A percentile compares a stretch with the other conserved stretches of the same genome.
These are phyloP conservation scores for Nicotiana tabacum DNA, from an alignment of 257 asterid species.

Conservation along the genomic window DNA sequence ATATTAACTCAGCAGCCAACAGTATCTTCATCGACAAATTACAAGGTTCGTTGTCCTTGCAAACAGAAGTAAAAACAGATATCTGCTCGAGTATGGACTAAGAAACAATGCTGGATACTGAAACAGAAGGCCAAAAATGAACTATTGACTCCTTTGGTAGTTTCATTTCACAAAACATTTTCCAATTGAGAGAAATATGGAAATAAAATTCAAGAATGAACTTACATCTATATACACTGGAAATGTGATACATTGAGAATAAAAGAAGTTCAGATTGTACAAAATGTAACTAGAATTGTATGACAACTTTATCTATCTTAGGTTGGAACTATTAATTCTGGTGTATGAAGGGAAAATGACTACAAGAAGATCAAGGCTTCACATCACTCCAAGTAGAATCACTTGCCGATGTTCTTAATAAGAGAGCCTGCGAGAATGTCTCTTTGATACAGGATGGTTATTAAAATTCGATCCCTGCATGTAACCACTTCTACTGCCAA, in stretches of 20 bases:
- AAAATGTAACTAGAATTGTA: neutral
- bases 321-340: neutral
- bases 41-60: neutral
- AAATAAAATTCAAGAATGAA: neutral
- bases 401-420: constrained; percentile 22
- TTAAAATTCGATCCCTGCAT: constrained; percentile 35
- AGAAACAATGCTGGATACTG: neutral
- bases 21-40: neutral
- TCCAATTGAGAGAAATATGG: neutral
- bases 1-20: neutral
- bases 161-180: neutral
- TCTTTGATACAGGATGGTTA: constrained; percentile 24
- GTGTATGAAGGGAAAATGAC: neutral
- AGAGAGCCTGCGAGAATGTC: constrained; percentile 49
- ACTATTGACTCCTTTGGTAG: neutral
- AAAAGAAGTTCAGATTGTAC: neutral
- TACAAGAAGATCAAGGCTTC: constrained; percentile 6
- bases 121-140: neutral
- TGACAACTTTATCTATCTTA: neutral
- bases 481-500: constrained; percentile 62
- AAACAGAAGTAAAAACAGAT: neutral
- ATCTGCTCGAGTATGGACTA: neutral
- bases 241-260: neutral
- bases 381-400: neutral
- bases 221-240: neutral